Evolutionary conservation across 495 filamentous ascomycete species (phyloP).

Genomic region (Margaritispora aquatica): DNA sequence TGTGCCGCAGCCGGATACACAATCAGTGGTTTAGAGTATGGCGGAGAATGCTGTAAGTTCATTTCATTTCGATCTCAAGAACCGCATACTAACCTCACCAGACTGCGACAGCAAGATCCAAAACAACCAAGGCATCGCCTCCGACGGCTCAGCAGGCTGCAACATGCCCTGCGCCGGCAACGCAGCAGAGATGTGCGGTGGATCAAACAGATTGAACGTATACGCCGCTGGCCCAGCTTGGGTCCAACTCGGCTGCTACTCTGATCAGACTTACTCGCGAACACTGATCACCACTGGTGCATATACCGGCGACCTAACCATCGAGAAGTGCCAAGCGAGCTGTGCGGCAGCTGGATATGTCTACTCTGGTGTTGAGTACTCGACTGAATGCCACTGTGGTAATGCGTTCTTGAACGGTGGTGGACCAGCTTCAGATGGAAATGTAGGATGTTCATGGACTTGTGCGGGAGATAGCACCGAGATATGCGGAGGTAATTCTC

Average conservation of each 20-base stretch:
- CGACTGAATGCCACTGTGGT: slow-evolving; percentile 17
- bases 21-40: slow-evolving; percentile 37
- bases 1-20: slow-evolving; percentile 32
- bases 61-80: neutral
- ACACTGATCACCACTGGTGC: slow-evolving; percentile 2
- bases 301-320: slow-evolving; percentile 25
- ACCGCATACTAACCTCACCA: neutral
- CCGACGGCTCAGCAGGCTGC: slow-evolving; percentile 40
- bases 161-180: slow-evolving; percentile 50
- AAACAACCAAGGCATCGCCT: slow-evolving; percentile 6
- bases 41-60: slow-evolving; percentile 30
- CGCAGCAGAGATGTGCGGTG: slow-evolving; percentile 47
- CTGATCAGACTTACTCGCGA: slow-evolving; percentile 11
- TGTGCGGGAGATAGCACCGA: slow-evolving; percentile 35
- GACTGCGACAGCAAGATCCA: slow-evolving; percentile 7
- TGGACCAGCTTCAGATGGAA: slow-evolving; percentile 29
- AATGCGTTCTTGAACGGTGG: slow-evolving; percentile 24
- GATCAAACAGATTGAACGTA: slow-evolving; percentile 37
- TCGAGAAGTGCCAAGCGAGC: slow-evolving; percentile 32
- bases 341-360: slow-evolving; percentile 29
- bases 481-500: slow-evolving; percentile 39
- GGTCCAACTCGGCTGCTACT: slow-evolving; percentile 14
- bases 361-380: slow-evolving; percentile 31
- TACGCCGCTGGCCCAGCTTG: slow-evolving; percentile 22
- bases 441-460: slow-evolving; percentile 30